phyloP scores from a whole-genome alignment of 805 yeast species.

The Ogataea methanolica region DNA sequence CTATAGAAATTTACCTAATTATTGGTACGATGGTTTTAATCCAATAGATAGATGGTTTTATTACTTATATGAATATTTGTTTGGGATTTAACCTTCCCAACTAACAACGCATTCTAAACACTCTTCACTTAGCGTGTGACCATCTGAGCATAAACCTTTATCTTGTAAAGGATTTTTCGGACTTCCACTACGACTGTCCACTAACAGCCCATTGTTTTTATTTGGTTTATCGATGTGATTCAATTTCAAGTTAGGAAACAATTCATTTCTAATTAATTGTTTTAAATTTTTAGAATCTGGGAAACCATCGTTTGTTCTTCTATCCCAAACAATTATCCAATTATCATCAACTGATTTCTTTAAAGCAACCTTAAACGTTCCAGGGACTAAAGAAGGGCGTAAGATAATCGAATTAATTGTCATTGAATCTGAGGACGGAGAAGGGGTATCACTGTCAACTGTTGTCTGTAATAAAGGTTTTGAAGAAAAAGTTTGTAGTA shows the following conservation, averaged over 20 bases:
- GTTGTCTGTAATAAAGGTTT: slow-evolving; percentile 8
- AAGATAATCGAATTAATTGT: slow-evolving; percentile 47
- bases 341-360: slow-evolving; percentile 28
- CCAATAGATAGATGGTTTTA: slow-evolving; percentile 10
- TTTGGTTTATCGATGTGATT: slow-evolving; percentile 59
- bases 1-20: slow-evolving; percentile 12
- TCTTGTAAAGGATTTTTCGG: slow-evolving; percentile 1
- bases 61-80: not conserved
- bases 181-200: slow-evolving; percentile 2
- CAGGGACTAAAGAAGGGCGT: slow-evolving; percentile 43
- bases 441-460: not conserved
- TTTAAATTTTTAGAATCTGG: slow-evolving; percentile 83
- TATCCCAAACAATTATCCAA: slow-evolving; percentile 51
- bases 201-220: slow-evolving; percentile 18
- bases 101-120: slow-evolving; percentile 27
- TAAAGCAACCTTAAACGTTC: slow-evolving; percentile 57
- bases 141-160: slow-evolving; percentile 2
- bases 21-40: slow-evolving; percentile 12
- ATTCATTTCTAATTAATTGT: slow-evolving; percentile 53
- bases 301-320: slow-evolving; percentile 64
- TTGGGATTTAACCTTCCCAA: slow-evolving; percentile 22
- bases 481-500: slow-evolving; percentile 66
- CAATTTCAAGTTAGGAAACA: slow-evolving; percentile 49
- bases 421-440: slow-evolving; percentile 25
- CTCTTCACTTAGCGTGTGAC: slow-evolving; percentile 17